These are phyloP conservation scores for Ramalina intermedia DNA, from an alignment of 495 filamentous ascomycete species.

Conservation along the genomic window DNA sequence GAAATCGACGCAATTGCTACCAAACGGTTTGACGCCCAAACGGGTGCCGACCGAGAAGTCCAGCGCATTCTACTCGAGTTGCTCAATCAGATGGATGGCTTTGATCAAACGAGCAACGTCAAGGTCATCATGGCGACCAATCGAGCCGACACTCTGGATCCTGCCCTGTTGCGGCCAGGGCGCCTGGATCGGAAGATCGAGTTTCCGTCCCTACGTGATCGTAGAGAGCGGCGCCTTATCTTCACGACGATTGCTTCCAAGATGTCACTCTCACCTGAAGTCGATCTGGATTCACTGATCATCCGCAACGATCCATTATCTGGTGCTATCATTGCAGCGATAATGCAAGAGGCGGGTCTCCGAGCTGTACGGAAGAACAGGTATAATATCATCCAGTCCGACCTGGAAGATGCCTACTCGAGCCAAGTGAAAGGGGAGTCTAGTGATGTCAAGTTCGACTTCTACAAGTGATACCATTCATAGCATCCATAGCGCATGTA, in stretches of 20 bases:
- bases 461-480: slow-evolving; percentile 33
- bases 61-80: slow-evolving; percentile 95
- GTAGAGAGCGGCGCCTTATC: slow-evolving; percentile 86
- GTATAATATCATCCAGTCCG: slow-evolving; percentile 95
- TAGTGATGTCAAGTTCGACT: slow-evolving; percentile 39
- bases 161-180: slow-evolving; percentile 82
- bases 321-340: slow-evolving; percentile 91
- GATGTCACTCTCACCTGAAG: slow-evolving; percentile 93
- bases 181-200: slow-evolving; percentile 97
- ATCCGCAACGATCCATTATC: slow-evolving; percentile 90
- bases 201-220: slow-evolving; percentile 81
- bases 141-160: slow-evolving; percentile 90
- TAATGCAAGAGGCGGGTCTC: slow-evolving; percentile 97
- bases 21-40: slow-evolving; percentile 97
- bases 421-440: slow-evolving; percentile 89
- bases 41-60: slow-evolving; percentile 91
- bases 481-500: no score
- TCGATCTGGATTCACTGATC: slow-evolving; percentile 89
- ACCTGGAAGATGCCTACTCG: slow-evolving; percentile 90
- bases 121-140: slow-evolving; percentile 99
- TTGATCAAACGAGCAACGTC: slow-evolving; percentile 95
- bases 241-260: slow-evolving; percentile 90
- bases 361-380: slow-evolving; percentile 93
- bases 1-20: slow-evolving; percentile 98
- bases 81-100: slow-evolving; percentile 99